Percentiles rank a stretch among this genome's conserved stretches.
Conservation (phyloP, 2,329 filamentous ascomycete species). For the Aschersonia sp. region DNA sequence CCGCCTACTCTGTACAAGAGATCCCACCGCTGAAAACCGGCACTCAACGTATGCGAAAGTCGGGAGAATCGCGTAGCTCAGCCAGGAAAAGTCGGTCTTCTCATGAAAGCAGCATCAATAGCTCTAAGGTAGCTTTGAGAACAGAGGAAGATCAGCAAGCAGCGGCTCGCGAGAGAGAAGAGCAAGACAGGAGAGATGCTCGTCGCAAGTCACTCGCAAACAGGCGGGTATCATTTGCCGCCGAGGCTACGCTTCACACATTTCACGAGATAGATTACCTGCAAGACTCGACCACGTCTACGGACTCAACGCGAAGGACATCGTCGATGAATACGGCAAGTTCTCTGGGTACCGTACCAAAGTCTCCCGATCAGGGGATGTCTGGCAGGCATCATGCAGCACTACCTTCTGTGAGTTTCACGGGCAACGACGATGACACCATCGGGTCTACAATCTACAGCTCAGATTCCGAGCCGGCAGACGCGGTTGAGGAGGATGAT, state of each 20-base stretch:
- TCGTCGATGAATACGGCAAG: conserved; percentile 36
- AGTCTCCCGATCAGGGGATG: conserved; percentile 51
- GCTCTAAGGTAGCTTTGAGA: conserved; percentile 47
- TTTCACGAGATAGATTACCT: conserved; percentile 87
- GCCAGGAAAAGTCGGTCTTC: conserved; percentile 6
- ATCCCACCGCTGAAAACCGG: conserved; percentile 47
- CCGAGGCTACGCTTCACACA: conserved; percentile 91
- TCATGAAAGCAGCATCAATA: conserved; percentile 10
- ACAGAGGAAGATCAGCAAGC: conserved; percentile 60
- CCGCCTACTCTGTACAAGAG: conserved; percentile 50
- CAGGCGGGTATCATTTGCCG: conserved; percentile 88
- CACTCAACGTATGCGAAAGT: background rate
- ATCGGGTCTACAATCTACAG: conserved; percentile 71
- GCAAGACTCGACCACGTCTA: conserved; percentile 74
- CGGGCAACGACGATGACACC: conserved; percentile 49
- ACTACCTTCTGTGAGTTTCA: conserved; percentile 48
- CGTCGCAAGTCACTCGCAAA: conserved; percentile 87
- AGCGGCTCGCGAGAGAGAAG: conserved; percentile 54
- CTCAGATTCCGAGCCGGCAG: conserved; percentile 43
- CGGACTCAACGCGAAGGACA: conserved; percentile 59
- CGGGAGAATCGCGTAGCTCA: conserved; percentile 2
- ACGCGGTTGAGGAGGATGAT: conserved; percentile 40
- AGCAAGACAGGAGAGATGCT: conserved; percentile 67
- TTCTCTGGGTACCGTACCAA: conserved; percentile 26
- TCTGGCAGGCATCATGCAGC: conserved; percentile 51